A percentile compares a stretch with the other conserved stretches of the same genome.
Conservation (phyloP, 495 filamentous ascomycete species). For the Extremus antarcticus region DNA sequence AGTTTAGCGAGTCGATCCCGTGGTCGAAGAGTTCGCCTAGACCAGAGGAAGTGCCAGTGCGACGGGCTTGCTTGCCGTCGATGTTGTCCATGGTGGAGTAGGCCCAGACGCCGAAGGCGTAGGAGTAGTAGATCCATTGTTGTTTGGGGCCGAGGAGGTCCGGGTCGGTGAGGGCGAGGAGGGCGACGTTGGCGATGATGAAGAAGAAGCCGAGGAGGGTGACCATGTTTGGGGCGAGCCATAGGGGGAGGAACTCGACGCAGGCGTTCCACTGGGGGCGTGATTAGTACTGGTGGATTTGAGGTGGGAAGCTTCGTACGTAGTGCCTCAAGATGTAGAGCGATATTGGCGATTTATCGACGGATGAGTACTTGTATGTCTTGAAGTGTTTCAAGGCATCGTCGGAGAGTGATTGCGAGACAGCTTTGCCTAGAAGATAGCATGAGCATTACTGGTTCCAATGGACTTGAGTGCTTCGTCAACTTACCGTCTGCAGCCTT, state of each 20-base stretch:
- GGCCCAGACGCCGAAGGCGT: conserved; percentile 33
- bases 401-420: conserved; percentile 54
- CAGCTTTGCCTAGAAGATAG: conserved; percentile 25
- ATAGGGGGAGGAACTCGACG: conserved; percentile 83
- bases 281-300: background rate
- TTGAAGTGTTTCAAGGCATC: conserved; percentile 73
- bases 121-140: conserved; percentile 18
- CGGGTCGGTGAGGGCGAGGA: conserved; percentile 74
- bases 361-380: conserved; percentile 89
- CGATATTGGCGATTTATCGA: conserved; percentile 94
- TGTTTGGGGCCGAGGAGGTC: conserved; percentile 85
- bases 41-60: conserved; percentile 89
- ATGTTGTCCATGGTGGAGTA: conserved; percentile 99
- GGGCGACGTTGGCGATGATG: conserved; percentile 74
- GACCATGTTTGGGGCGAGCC: conserved; percentile 96
- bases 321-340: conserved; percentile 89
- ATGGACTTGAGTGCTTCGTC: too few species aligned
- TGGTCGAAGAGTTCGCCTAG: conserved; percentile 97
- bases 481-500: too few species aligned
- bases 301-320: conserved; percentile 44
- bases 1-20: conserved; percentile 95
- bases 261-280: conserved; percentile 82
- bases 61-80: conserved; percentile 90
- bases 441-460: background rate
- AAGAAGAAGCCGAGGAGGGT: conserved; percentile 92